phyloP scores from a whole-genome alignment of 306 rosid species.

The Fagus crenata region DNA sequence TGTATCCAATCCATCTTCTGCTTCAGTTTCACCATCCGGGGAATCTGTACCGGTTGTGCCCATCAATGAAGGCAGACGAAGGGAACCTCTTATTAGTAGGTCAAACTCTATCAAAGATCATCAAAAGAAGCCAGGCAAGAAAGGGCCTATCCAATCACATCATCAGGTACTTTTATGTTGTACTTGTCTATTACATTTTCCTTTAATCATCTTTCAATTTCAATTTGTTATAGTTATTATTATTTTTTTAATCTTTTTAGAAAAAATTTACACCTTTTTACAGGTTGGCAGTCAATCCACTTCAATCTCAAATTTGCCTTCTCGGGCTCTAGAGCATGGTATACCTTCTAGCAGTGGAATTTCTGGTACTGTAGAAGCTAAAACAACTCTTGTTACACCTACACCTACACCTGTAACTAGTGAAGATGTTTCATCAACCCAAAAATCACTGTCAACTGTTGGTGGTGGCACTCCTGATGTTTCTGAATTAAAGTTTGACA shows the following conservation, averaged over 20 bases:
- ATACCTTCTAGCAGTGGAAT: constrained; percentile 38
- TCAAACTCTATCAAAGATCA: constrained; percentile 68
- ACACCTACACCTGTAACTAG: constrained; percentile 13
- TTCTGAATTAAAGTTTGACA: constrained; percentile 39
- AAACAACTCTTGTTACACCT: constrained; percentile 21
- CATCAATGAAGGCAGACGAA: constrained; percentile 45
- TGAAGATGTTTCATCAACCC: constrained; percentile 35
- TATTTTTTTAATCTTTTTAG: constrained; percentile 9
- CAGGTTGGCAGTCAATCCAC: constrained; percentile 59
- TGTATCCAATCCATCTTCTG: constrained; percentile 27
- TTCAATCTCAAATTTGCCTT: constrained; percentile 32
- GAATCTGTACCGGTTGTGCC: constrained; percentile 42
- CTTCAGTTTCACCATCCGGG: constrained; percentile 33
- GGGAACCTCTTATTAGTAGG: constrained; percentile 52
- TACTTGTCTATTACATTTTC: constrained; percentile 9
- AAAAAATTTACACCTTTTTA: constrained; percentile 11
- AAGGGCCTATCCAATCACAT: constrained; percentile 48
- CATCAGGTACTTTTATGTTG: constrained; percentile 58
- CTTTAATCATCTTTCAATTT: constrained; percentile 6
- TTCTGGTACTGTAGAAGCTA: constrained; percentile 43
- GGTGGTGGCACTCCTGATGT: constrained; percentile 24
- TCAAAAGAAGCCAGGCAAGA: constrained; percentile 54
- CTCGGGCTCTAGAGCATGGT: constrained; percentile 41
- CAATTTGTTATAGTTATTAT: neutral
- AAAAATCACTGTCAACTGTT: constrained; percentile 33